Conservation (phyloP, 257 asterid species). For the Plantago ovata region DNA sequence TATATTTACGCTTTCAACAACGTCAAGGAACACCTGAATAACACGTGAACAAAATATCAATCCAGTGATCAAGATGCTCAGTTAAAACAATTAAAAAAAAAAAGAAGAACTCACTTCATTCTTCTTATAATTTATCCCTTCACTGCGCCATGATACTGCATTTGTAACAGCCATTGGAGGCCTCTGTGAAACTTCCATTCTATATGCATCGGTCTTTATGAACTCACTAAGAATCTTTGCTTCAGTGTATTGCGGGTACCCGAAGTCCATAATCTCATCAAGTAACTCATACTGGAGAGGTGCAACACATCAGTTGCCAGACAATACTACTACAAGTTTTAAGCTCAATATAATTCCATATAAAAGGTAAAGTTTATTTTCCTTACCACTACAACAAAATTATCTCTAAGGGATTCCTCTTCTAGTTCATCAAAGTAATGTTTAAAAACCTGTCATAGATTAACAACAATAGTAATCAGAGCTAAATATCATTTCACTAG, state of each 20-base stretch:
- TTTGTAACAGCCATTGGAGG: slow-evolving; percentile 49
- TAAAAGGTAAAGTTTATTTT: neutral
- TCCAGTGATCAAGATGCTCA: neutral
- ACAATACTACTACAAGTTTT: neutral
- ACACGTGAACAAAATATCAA: slow-evolving; percentile 9
- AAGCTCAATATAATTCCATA: neutral
- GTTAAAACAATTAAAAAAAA: neutral
- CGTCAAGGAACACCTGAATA: slow-evolving; percentile 49
- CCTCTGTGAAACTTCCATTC: slow-evolving; percentile 37
- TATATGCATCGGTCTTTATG: slow-evolving; percentile 39
- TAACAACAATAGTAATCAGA: slow-evolving; percentile 1
- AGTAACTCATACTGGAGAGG: slow-evolving; percentile 35
- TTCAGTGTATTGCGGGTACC: slow-evolving; percentile 41
- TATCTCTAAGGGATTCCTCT: slow-evolving; percentile 50
- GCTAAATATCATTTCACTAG: neutral
- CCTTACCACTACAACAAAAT: slow-evolving; percentile 43
- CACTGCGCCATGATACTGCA: slow-evolving; percentile 47
- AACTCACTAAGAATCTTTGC: slow-evolving; percentile 41
- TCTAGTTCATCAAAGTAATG: slow-evolving; percentile 44
- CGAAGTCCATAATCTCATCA: slow-evolving; percentile 41
- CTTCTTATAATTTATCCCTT: slow-evolving; percentile 33
- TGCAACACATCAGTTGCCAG: slow-evolving; percentile 2
- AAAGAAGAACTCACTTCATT: slow-evolving; percentile 25
- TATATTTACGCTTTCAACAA: slow-evolving; percentile 44
- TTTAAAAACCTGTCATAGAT: slow-evolving; percentile 32